Evolutionary conservation across 208 protist species (phyloP).

Genomic region (Naegleria fowleri): DNA sequence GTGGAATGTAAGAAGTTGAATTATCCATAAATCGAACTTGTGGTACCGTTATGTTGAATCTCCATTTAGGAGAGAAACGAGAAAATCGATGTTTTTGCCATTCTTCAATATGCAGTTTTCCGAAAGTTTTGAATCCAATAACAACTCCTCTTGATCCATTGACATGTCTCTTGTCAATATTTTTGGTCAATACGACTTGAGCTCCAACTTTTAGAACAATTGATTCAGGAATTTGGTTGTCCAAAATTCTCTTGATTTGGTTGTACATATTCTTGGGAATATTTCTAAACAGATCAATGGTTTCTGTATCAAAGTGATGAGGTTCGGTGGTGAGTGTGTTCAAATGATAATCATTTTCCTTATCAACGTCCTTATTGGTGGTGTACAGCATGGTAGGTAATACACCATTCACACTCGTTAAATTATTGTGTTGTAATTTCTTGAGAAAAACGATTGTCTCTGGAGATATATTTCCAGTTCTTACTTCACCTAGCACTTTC

Average conservation of each 20-base stretch:
- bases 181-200: neutral
- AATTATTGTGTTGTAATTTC: neutral
- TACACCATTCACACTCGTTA: neutral
- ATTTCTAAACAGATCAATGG: neutral
- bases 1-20: neutral
- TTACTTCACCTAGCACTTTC: neutral
- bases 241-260: neutral
- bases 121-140: neutral
- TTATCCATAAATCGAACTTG: neutral
- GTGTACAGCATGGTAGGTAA: neutral
- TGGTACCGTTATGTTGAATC: neutral
- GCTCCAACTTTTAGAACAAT: neutral
- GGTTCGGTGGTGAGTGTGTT: neutral
- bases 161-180: neutral
- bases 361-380: neutral
- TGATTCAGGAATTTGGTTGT: neutral
- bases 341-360: neutral
- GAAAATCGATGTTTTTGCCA: neutral
- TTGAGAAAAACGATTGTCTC: neutral
- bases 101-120: neutral
- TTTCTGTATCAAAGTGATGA: neutral
- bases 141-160: conserved; percentile 20
- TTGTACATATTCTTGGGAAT: neutral
- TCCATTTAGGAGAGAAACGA: neutral
- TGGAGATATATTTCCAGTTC: neutral